Conservation (phyloP, 495 filamentous ascomycete species). For the Tuber melanosporum region DNA sequence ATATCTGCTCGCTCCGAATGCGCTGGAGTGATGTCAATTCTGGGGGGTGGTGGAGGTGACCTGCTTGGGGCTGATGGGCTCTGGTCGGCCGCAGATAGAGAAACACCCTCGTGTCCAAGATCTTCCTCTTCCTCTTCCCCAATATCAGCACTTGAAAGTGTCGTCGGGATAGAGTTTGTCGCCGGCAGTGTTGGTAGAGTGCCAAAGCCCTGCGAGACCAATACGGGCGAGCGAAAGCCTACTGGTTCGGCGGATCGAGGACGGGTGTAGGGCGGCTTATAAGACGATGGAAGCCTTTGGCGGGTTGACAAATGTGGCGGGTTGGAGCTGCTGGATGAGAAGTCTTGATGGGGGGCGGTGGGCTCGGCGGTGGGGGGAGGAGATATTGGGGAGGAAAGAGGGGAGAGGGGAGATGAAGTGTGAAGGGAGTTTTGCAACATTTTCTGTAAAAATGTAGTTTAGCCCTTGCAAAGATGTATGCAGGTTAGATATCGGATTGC, state of each 20-base stretch:
- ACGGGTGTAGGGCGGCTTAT: constrained; percentile 28
- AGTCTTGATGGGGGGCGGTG: constrained; percentile 11
- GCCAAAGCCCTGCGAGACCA: not conserved
- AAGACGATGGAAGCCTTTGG: constrained; percentile 28
- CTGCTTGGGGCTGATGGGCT: constrained; percentile 21
- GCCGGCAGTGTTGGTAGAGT: constrained; percentile 33
- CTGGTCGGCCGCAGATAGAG: constrained; percentile 26
- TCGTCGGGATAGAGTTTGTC: constrained; percentile 38
- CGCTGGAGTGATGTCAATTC: constrained; percentile 22
- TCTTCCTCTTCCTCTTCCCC: constrained; percentile 30
- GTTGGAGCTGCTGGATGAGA: constrained; percentile 32
- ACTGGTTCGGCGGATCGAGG: constrained; percentile 30
- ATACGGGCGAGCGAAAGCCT: not conserved
- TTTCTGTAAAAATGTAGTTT: not conserved
- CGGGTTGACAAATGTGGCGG: constrained; percentile 32
- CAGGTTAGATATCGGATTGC: not conserved
- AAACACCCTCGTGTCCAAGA: constrained; percentile 28
- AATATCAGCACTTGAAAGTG: constrained; percentile 35
- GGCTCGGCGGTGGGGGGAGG: constrained; percentile 2
- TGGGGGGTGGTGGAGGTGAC: constrained; percentile 25
- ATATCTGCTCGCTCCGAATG: constrained; percentile 26
- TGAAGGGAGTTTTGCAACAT: not conserved
- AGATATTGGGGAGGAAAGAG: constrained; percentile 3
- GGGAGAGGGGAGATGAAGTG: constrained; percentile 4
- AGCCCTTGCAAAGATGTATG: not conserved